Evolutionary conservation across 2,329 filamentous ascomycete genomes (phyloP).

Genomic region (Curvularia hawaiiensis): DNA sequence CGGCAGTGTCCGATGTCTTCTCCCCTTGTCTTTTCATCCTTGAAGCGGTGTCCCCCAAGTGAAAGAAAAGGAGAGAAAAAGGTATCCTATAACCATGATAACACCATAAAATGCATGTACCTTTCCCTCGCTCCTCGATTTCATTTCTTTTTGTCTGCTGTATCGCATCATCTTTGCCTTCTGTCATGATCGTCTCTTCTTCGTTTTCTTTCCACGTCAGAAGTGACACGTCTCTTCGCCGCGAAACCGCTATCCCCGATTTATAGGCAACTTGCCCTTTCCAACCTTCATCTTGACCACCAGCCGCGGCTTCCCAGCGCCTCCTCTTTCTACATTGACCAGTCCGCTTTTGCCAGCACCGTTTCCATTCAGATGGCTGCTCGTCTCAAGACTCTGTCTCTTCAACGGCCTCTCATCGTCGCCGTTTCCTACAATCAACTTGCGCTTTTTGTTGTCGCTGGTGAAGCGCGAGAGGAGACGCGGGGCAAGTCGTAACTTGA

Average conservation of each 20-base stretch:
- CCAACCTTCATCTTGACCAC: conserved; percentile 30
- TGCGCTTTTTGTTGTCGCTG: conserved; percentile 31
- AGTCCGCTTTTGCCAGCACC: conserved; percentile 18
- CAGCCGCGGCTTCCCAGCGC: conserved; percentile 22
- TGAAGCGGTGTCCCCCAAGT: neutral
- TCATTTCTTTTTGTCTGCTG: neutral
- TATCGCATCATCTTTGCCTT: neutral
- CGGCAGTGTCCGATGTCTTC: neutral
- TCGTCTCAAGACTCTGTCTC: conserved; percentile 35
- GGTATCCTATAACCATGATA: neutral
- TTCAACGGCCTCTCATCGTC: conserved; percentile 34
- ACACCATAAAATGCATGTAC: neutral
- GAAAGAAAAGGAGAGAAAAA: neutral
- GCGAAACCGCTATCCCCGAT: neutral
- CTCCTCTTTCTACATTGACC: conserved; percentile 26
- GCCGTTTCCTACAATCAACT: conserved; percentile 16
- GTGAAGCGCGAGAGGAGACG: conserved; percentile 20
- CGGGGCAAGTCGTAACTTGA: conserved; percentile 31
- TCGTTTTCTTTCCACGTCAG: neutral
- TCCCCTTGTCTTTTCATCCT: neutral
- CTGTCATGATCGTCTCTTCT: neutral
- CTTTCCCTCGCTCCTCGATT: neutral
- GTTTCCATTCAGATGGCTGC: conserved; percentile 16
- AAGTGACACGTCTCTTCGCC: neutral
- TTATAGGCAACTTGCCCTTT: conserved; percentile 17